Percentiles rank a stretch among this genome's conserved stretches.
These are phyloP conservation scores for Cyberlindnera meyerae DNA, from an alignment of 805 yeast genomes.

Conservation along the genomic window DNA sequence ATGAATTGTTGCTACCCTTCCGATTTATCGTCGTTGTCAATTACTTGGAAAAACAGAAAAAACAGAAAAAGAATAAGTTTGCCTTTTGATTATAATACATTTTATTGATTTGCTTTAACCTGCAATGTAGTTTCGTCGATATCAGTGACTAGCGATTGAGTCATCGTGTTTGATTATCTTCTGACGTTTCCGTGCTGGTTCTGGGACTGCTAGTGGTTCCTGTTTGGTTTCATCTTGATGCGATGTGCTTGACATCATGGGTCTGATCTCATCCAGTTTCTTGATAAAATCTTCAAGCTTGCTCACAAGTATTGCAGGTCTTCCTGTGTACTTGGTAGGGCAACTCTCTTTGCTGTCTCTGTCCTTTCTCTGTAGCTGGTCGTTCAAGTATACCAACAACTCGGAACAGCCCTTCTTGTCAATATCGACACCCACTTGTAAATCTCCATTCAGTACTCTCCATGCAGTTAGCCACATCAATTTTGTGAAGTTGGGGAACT, in stretches of 20 bases:
- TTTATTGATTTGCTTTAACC: neutral
- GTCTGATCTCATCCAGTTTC: no score
- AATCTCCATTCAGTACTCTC: conserved; percentile 7
- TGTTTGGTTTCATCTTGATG: no score
- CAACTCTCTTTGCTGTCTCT: conserved; percentile 6
- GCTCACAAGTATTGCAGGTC: conserved; percentile 5
- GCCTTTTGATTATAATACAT: neutral
- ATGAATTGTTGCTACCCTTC: conserved; percentile 2
- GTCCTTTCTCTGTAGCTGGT: conserved; percentile 3
- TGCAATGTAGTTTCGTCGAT: no score
- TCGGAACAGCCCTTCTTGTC: conserved; percentile 8
- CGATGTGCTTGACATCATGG: no score
- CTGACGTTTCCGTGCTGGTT: no score
- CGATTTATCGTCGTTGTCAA: conserved; percentile 2
- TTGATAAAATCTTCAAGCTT: conserved; percentile 9
- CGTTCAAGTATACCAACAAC: conserved; percentile 8
- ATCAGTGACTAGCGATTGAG: no score
- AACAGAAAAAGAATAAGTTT: conserved; percentile 1
- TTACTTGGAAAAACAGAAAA: conserved; percentile 1
- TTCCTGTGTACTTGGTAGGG: conserved; percentile 14
- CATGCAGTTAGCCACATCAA: conserved; percentile 63
- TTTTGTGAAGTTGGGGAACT: conserved; percentile 71
- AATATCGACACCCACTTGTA: conserved; percentile 5
- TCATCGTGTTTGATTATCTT: no score
- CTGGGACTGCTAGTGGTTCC: no score